These are phyloP conservation scores for Calamus simplicifolius DNA, from an alignment of 176 grass and related monocot genomes.

Conservation along the genomic window DNA sequence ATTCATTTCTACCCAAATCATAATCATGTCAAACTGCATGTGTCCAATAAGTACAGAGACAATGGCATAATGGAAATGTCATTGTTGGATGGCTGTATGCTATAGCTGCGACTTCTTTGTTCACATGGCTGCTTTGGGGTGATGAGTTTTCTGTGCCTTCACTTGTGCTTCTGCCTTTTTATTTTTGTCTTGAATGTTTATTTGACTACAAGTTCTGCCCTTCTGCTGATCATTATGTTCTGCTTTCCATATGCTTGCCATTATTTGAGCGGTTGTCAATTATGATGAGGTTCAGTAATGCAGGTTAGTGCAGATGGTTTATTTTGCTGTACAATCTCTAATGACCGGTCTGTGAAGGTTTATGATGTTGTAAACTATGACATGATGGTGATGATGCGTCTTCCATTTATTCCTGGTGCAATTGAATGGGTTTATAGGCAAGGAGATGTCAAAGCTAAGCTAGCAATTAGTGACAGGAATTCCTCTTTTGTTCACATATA, in stretches of 20 bases:
- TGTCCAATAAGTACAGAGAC: too few species aligned
- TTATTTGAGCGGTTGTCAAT: conserved; percentile 25
- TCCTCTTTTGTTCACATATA: conserved; percentile 73
- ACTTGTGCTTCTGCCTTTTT: too few species aligned
- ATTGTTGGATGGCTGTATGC: too few species aligned
- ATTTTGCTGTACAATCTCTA: conserved; percentile 88
- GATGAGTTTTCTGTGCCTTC: too few species aligned
- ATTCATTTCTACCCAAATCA: too few species aligned
- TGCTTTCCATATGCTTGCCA: neutral
- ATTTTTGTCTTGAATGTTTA: too few species aligned
- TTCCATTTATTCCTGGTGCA: conserved; percentile 68
- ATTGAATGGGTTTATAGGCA: conserved; percentile 87
- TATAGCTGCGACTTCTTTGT: too few species aligned
- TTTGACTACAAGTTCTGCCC: too few species aligned
- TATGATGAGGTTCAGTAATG: conserved; percentile 49
- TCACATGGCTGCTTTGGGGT: too few species aligned
- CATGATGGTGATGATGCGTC: conserved; percentile 99
- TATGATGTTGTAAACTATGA: conserved; percentile 99
- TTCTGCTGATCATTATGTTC: too few species aligned
- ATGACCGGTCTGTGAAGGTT: conserved; percentile 69
- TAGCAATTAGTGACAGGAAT: conserved; percentile 73
- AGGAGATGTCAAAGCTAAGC: conserved; percentile 84
- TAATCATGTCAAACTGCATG: too few species aligned
- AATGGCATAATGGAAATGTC: too few species aligned
- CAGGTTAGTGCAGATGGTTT: conserved; percentile 86